A percentile compares a stretch with the other conserved stretches of the same genome.
Conservation (phyloP, 495 filamentous ascomycete species). For the Penicillium coffeae region DNA sequence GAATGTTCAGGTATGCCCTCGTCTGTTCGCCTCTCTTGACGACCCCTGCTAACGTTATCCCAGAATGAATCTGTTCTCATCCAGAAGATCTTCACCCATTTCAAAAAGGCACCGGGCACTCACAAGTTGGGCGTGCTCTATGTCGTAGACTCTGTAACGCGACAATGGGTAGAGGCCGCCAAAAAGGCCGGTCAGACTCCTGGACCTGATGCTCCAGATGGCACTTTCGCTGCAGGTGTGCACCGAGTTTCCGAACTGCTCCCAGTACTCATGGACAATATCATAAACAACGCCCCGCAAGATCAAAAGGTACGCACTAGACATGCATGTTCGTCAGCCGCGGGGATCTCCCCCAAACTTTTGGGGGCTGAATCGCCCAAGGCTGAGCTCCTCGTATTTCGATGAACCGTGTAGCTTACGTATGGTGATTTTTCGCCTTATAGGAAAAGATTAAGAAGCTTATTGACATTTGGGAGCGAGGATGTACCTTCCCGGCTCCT, state of each 20-base stretch:
- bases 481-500: slow-evolving; percentile 77
- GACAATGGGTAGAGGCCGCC: slow-evolving; percentile 96
- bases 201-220: slow-evolving; percentile 72
- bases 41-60: slow-evolving; percentile 3
- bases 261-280: slow-evolving; percentile 91
- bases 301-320: slow-evolving; percentile 96
- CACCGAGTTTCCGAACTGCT: slow-evolving; percentile 95
- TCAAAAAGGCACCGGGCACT: slow-evolving; percentile 90
- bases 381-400: slow-evolving; percentile 9
- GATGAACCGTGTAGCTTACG: slow-evolving; percentile 48
- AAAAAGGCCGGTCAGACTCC: slow-evolving; percentile 77
- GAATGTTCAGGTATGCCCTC: slow-evolving; percentile 83
- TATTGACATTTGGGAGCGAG: slow-evolving; percentile 96
- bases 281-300: slow-evolving; percentile 79
- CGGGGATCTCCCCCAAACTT: not conserved
- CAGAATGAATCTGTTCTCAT: slow-evolving; percentile 95
- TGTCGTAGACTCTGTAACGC: slow-evolving; percentile 99
- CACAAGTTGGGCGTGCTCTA: slow-evolving; percentile 99
- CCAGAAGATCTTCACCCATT: slow-evolving; percentile 93
- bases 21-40: slow-evolving; percentile 1
- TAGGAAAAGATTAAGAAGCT: slow-evolving; percentile 97
- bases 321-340: slow-evolving; percentile 20
- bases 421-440: slow-evolving; percentile 38
- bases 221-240: slow-evolving; percentile 91
- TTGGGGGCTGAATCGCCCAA: slow-evolving; percentile 5